Evolutionary conservation across 768 basidiomycete species (phyloP).

Genomic region (Daedaleopsis nitida): DNA sequence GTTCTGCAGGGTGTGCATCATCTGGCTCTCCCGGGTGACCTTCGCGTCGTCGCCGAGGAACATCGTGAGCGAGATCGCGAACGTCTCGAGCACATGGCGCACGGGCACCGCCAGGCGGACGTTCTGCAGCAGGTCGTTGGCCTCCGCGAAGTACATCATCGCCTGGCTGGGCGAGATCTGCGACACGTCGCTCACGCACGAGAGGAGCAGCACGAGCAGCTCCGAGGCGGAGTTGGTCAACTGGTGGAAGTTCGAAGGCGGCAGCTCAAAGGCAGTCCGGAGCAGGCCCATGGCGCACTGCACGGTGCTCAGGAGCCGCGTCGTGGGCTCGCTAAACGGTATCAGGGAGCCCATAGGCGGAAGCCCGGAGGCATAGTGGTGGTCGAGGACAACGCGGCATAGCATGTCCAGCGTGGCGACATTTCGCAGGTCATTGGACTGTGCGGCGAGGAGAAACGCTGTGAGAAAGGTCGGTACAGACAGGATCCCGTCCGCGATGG

Average conservation of each 20-base stretch:
- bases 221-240: conserved; percentile 62
- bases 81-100: conserved; percentile 60
- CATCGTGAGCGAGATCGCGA: conserved; percentile 59
- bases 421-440: conserved; percentile 63
- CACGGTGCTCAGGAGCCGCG: conserved; percentile 52
- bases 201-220: conserved; percentile 61
- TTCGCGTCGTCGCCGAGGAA: conserved; percentile 71
- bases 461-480: conserved; percentile 62
- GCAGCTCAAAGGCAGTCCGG: conserved; percentile 54
- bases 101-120: conserved; percentile 53
- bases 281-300: conserved; percentile 65
- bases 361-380: conserved; percentile 59
- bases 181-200: conserved; percentile 60
- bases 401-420: conserved; percentile 70
- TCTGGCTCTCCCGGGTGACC: conserved; percentile 67
- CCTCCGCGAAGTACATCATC: conserved; percentile 47
- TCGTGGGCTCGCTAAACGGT: conserved; percentile 49
- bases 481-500: conserved; percentile 57
- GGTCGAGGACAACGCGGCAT: conserved; percentile 64
- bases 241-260: conserved; percentile 55
- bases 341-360: conserved; percentile 58
- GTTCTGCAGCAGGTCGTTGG: conserved; percentile 54
- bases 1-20: conserved; percentile 68
- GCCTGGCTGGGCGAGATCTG: conserved; percentile 65
- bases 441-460: conserved; percentile 67